phyloP scores from a whole-genome alignment of 169 alveolate species.

The Eimeria zaria region DNA sequence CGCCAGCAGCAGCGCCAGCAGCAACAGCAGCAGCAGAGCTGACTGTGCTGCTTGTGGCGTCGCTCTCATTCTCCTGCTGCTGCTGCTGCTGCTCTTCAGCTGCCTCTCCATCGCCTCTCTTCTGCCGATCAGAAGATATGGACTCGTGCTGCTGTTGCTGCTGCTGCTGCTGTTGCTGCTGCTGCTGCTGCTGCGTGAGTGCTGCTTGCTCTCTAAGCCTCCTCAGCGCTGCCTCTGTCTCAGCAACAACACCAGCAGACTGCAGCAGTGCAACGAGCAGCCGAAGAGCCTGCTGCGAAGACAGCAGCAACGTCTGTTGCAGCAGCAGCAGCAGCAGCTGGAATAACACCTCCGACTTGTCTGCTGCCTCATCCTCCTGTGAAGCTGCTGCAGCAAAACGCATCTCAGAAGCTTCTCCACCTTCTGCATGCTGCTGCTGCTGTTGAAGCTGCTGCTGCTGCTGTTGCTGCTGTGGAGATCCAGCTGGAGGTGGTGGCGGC shows the following conservation, averaged over 20 bases:
- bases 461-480: conserved; percentile 17
- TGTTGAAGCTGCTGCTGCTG: conserved; percentile 63
- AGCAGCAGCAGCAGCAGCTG: conserved; percentile 71
- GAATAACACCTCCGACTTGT: neutral
- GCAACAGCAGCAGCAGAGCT: neutral
- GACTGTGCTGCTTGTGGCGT: neutral
- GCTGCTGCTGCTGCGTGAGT: conserved; percentile 42
- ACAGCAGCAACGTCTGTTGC: conserved; percentile 49
- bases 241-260: conserved; percentile 15
- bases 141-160: conserved; percentile 18
- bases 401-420: neutral
- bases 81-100: conserved; percentile 22
- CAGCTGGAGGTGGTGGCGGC: conserved; percentile 46
- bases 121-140: neutral
- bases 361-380: conserved; percentile 5
- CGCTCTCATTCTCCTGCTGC: conserved; percentile 6
- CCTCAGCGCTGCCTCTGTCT: neutral
- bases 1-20: too few relatives aligned
- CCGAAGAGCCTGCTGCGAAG: conserved; percentile 49
- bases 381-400: conserved; percentile 5
- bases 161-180: conserved; percentile 46
- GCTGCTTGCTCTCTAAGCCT: conserved; percentile 19
- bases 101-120: neutral
- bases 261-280: conserved; percentile 64
- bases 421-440: conserved; percentile 33